Conservation (phyloP, 805 yeast species). For the Candida xyloterini region DNA sequence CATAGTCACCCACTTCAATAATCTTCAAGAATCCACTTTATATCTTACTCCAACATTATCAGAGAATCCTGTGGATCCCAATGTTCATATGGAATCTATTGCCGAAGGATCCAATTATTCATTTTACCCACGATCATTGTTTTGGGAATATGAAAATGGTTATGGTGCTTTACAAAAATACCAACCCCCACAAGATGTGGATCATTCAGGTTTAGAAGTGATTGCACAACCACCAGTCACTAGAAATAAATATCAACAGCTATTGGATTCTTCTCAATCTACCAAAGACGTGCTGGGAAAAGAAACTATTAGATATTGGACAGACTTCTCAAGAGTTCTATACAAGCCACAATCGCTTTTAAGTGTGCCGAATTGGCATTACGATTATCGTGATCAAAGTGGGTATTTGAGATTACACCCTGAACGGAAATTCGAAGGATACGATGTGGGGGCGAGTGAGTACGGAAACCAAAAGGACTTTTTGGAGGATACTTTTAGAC, state of each 20-base stretch:
- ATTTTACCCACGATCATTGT: slow-evolving; percentile 76
- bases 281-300: slow-evolving; percentile 35
- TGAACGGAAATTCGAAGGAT: slow-evolving; percentile 43
- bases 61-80: slow-evolving; percentile 38
- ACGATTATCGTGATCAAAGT: slow-evolving; percentile 34
- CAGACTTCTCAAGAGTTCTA: slow-evolving; percentile 70
- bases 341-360: slow-evolving; percentile 60
- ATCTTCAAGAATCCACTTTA: slow-evolving; percentile 68
- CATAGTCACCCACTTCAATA: slow-evolving; percentile 75
- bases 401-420: slow-evolving; percentile 26
- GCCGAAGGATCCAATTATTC: slow-evolving; percentile 43
- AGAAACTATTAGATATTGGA: slow-evolving; percentile 63
- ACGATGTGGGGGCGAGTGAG: slow-evolving; percentile 58
- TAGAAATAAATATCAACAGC: slow-evolving; percentile 60
- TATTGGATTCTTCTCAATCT: slow-evolving; percentile 49
- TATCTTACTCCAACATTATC: slow-evolving; percentile 41
- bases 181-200: slow-evolving; percentile 40
- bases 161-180: slow-evolving; percentile 62
- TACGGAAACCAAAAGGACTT: slow-evolving; percentile 48
- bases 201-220: slow-evolving; percentile 10
- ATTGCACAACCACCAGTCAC: slow-evolving; percentile 32
- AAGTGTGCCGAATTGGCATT: slow-evolving; percentile 58
- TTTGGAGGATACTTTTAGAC: slow-evolving; percentile 58
- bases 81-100: slow-evolving; percentile 45
- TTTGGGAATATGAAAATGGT: slow-evolving; percentile 83